Base-by-base conservation (phyloP, 129 eudicot species). In the Tagetes patula region DNA sequence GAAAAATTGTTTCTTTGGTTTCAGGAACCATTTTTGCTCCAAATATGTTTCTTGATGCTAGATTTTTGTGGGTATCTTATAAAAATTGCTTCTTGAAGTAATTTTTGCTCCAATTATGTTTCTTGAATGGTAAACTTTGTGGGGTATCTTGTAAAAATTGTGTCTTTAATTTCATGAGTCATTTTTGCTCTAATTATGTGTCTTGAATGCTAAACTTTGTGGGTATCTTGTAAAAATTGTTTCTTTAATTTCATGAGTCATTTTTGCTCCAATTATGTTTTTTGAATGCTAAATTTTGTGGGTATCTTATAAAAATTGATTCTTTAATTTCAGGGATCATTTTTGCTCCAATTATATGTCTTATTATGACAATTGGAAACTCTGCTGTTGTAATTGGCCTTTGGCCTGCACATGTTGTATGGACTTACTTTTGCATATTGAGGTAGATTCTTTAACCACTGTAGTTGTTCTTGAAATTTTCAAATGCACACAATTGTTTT, bases 311-410 rank as follows among this genome's bases (percentile, higher is more conserved):
- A 65, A 58, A 53, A 56, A 65, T 33, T 73, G 39, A 8, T 42
- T 79, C 37, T 65, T 66, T 56, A 34, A 69, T 67, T 67, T 69
- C 83, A 74, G 75, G 76, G 32, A 68, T 80, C 46, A 52, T 75
- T 34, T 67, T 93, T 54, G 86, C 87, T 80, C 98, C 96, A 61
- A 64, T 93, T 67, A 77, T 93, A 80, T 84, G 91, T 76, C 64
- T 85, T 61, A 79, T 93, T 27, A 77, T 93, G 87, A 76, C 85
- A 5, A 31, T 80, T 11, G 98, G 90, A 60, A 81, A 82, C 89
- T 82, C 87, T n/a, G 84, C 82, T 63, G 76, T 93, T 55, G 92
- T 83, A 64, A 72, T 93, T 69, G 91, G 92, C 62, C 96, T 93
- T 68, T 93, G 87, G 92, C 96, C 95, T 0, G 80, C 82, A 48